Percentiles rank a stretch among this genome's conserved stretches.
These are phyloP conservation scores for Starmerella kuoi DNA, from an alignment of 805 yeast genomes.

Conservation along the genomic window DNA sequence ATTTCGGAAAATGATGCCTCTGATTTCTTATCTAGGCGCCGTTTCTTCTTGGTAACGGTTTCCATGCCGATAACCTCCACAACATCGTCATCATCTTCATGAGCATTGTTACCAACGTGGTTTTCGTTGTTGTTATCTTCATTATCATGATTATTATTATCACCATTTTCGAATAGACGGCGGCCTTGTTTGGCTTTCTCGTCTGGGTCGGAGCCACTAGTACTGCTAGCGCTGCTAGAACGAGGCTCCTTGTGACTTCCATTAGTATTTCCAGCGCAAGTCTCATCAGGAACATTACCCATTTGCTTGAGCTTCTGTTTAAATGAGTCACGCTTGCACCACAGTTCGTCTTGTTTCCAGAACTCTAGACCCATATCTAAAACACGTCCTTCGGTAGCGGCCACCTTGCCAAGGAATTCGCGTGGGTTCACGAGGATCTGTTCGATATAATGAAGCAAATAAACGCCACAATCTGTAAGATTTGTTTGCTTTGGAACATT, in stretches of 20 bases:
- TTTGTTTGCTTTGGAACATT: constrained; percentile 75
- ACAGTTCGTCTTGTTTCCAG: constrained; percentile 17
- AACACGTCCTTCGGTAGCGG: neutral
- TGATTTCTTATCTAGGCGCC: no score
- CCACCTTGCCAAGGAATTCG: constrained; percentile 29
- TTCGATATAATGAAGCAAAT: constrained; percentile 61
- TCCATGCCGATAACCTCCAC: constrained; percentile 19
- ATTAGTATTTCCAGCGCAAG: neutral
- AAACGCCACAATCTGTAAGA: constrained; percentile 90
- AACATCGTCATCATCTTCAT: constrained; percentile 17
- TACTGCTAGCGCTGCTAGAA: neutral
- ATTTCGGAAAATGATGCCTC: no score
- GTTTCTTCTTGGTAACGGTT: neutral
- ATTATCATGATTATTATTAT: neutral
- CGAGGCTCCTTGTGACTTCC: neutral
- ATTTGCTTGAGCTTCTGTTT: constrained; percentile 4
- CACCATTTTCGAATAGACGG: neutral
- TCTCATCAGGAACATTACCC: constrained; percentile 7
- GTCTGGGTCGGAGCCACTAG: neutral
- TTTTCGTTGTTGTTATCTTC: neutral
- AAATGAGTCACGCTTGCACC: constrained; percentile 13
- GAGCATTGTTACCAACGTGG: neutral
- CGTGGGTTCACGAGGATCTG: constrained; percentile 43
- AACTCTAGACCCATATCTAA: constrained; percentile 8
- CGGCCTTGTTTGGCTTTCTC: no score